phyloP scores from a whole-genome alignment of 2,329 filamentous ascomycete genomes.

The Aspergillus sp. region DNA sequence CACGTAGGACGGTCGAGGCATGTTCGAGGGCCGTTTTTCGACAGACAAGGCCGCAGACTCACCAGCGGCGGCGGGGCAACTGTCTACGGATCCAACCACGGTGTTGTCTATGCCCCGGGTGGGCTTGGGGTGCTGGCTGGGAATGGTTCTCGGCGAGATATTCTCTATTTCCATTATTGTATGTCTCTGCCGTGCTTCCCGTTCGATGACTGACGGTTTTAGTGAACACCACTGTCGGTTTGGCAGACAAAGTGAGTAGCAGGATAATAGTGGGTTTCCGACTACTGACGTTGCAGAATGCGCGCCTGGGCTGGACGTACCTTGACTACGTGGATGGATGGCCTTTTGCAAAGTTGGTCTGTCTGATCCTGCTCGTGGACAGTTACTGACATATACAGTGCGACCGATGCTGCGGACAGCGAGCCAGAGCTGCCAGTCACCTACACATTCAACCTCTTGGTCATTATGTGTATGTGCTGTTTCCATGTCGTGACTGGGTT shows the following conservation, averaged over 20 bases:
- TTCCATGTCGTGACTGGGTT: not conserved
- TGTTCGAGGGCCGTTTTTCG: conserved; percentile 26
- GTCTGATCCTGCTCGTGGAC: not conserved
- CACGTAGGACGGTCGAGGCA: conserved; percentile 25
- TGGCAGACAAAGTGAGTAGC: conserved; percentile 17
- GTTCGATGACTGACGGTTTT: not conserved
- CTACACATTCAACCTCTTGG: conserved; percentile 2
- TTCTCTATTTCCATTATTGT: conserved; percentile 34
- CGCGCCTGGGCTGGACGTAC: conserved; percentile 29
- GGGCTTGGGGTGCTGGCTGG: conserved; percentile 25
- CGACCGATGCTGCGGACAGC: conserved; percentile 3
- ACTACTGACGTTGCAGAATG: conserved; percentile 16
- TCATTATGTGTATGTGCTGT: conserved; percentile 10
- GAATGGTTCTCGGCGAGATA: conserved; percentile 17
- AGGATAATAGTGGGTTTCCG: not conserved
- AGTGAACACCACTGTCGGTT: conserved; percentile 26
- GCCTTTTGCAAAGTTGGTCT: conserved; percentile 18
- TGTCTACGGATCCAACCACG: conserved; percentile 31
- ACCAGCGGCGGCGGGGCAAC: conserved; percentile 24
- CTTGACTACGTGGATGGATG: conserved; percentile 30
- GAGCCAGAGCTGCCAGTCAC: conserved; percentile 1
- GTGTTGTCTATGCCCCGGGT: conserved; percentile 30
- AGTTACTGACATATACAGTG: not conserved
- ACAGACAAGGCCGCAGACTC: conserved; percentile 18
- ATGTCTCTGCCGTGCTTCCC: conserved; percentile 4